Base-by-base conservation (phyloP, 768 basidiomycete genomes). In the Tricholoma saponaceum region DNA sequence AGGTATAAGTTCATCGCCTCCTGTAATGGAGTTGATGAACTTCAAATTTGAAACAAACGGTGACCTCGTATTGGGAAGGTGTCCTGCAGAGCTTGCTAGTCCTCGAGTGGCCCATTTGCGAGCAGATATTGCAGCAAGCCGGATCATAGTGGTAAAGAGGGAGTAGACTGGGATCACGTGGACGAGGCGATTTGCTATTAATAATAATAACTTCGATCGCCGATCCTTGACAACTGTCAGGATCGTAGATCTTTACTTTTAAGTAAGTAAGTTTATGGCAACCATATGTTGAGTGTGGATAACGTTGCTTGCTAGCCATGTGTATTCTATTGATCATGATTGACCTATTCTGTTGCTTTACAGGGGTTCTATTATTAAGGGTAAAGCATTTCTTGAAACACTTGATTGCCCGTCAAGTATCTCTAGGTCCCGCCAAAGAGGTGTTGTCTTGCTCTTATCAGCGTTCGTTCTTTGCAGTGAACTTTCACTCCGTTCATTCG, bases 11-110 rank as follows among this genome's bases (percentile, higher is more conserved):
- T 78, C 76, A 13, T 79, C 77, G 41, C 79, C 80, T 8, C 75
- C 76, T 33, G 81, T 82, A 26, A 93, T 83, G 0, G 90, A 83
- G 70, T 92, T 92, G 77, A 93, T 87, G 76, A 92, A 94, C 51
- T 84, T 72, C 35, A 91, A 81, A 54, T 80, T 83, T 13, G 89
- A 70, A 6, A 85, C 83, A 43, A 94, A 82, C 16, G 87, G 86
- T 0, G 87, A 87, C 57, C 66, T 70, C 13, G 79, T 73, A 32
- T 73, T 77, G 2, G 77, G 79, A 28, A 81, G 65, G 52, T 69
- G 65, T 10, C 68, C 71, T 2, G 60, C 53, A 58, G 53, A n/a
- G 16, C 47, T 66, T 0, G 65, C 62, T 33, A 67, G 47, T 26
- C 60, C 55, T 55, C 65, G 62, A 26, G 55, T 47, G 6, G 54